Evolutionary conservation across 2,329 filamentous ascomycete species (phyloP).

Genomic region (Monosporascus sp.): DNA sequence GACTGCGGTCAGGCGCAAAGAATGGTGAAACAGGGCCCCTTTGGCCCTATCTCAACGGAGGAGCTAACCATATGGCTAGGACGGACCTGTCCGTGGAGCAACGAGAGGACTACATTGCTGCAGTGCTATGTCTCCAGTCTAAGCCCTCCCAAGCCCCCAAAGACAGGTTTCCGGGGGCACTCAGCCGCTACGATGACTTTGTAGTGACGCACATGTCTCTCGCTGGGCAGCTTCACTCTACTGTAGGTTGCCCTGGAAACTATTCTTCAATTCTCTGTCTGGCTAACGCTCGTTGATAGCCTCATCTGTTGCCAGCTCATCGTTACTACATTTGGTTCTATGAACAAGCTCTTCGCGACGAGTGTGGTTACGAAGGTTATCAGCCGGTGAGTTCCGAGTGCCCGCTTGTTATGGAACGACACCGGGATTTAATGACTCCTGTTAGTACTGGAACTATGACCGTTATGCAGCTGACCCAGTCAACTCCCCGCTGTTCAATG

Average conservation of each 20-base stretch:
- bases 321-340: conserved; percentile 26
- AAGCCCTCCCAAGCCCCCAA: conserved; percentile 18
- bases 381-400: conserved; percentile 20
- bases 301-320: conserved; percentile 23
- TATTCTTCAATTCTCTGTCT: too few relatives aligned
- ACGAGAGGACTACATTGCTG: conserved; percentile 23
- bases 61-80: conserved; percentile 13
- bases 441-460: conserved; percentile 46
- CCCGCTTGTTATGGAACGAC: too few relatives aligned
- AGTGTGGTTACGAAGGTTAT: conserved; percentile 27
- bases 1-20: not conserved
- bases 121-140: conserved; percentile 23
- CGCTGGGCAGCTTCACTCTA: conserved; percentile 22
- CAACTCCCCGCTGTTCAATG: conserved; percentile 49
- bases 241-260: too few relatives aligned
- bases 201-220: conserved; percentile 22
- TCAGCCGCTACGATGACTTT: conserved; percentile 27
- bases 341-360: conserved; percentile 27
- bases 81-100: conserved; percentile 21
- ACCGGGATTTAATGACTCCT: conserved; percentile 1
- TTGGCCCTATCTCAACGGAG: too few relatives aligned
- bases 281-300: not conserved
- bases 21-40: not conserved
- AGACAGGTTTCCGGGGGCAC: conserved; percentile 21
- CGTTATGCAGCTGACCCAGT: conserved; percentile 40